Base-by-base conservation (phyloP, 2,329 filamentous ascomycete species). In the Monosporascus sp. region DNA sequence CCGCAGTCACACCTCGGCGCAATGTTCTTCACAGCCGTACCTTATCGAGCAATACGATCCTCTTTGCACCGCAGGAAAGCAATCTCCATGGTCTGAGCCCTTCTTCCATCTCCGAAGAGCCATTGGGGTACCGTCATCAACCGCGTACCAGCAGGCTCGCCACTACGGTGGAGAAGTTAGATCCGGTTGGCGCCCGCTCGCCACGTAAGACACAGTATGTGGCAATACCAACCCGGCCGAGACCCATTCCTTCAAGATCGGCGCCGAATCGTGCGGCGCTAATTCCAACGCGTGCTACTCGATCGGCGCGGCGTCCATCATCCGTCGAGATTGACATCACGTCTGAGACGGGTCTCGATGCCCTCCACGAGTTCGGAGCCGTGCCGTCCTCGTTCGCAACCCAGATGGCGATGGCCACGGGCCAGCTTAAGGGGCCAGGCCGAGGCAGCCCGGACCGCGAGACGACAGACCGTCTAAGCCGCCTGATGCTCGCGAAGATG, bases 401-500 rank as follows among this genome's bases (percentile, higher is more conserved):
- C 1, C 88, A 93, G 65, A 86, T 94, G 81, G 86, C 83, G 8
- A 83, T 88, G 73, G 86, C 85, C 0, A 81, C 84, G 48, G 84
- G 85, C 15, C 82, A 81, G 20, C 70, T 84, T 50, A 80, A 79
- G 61, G 71, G 67, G 18, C 66, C 67, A 34, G 72, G 67, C 34
- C 57, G 66, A 38, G 68, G 67, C 39, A 59, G 61, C 34, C 71
- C 58, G 15, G 65, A 65, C 27, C 64, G 61, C 51, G 66, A 74
- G 51, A 74, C 76, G 77, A 82, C 68, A 24, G 86, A 89, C 64
- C 82, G 88, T 41, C 88, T 92, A 80, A 85, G 86, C 60, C 82
- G 90, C 52, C 79, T 96, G 46, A 88, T 97, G 70, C 75, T 97
- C 46, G 90, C 90, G 8, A 79, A 90, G 36, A 97, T 97, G 90